These are phyloP conservation scores for Neofusicoccum kwambonambiense DNA, from an alignment of 2,329 filamentous ascomycete genomes.

Conservation along the genomic window DNA sequence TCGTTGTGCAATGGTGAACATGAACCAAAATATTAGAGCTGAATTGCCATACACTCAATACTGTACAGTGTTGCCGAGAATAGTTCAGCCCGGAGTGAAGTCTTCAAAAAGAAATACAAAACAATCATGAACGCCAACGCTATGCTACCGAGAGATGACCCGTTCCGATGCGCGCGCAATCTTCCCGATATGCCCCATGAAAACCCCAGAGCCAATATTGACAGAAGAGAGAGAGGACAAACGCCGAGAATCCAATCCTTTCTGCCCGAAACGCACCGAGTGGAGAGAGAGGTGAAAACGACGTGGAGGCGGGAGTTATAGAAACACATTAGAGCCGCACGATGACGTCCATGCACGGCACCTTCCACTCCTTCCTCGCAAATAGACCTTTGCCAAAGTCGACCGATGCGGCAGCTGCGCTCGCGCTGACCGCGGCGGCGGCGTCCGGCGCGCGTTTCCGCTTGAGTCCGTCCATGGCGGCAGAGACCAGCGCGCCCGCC, in stretches of 20 bases:
- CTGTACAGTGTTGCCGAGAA: not conserved
- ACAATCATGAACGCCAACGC: slow-evolving; percentile 11
- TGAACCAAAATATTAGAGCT: not conserved
- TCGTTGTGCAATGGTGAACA: not conserved
- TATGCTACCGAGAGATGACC: slow-evolving; percentile 13
- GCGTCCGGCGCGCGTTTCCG: slow-evolving; percentile 22
- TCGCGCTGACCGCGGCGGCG: slow-evolving; percentile 20
- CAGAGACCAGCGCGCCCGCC: slow-evolving; percentile 64
- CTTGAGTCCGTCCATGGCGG: slow-evolving; percentile 62
- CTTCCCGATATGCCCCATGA: not conserved
- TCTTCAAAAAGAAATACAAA: not conserved
- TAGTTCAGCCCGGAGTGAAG: not conserved
- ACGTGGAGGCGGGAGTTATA: not conserved
- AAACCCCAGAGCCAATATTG: not conserved
- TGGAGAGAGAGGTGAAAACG: not conserved
- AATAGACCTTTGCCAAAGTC: slow-evolving; percentile 61
- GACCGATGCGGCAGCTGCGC: not conserved
- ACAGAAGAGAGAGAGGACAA: not conserved
- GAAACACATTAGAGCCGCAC: slow-evolving; percentile 64
- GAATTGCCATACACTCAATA: not conserved
- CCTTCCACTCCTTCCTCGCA: slow-evolving; percentile 81
- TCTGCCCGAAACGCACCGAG: no score
- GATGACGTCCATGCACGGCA: slow-evolving; percentile 88
- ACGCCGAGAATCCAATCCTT: slow-evolving; percentile 4
- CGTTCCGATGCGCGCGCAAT: not conserved